phyloP scores from a whole-genome alignment of 305 asterid genomes.

The Fraxinus ornus region DNA sequence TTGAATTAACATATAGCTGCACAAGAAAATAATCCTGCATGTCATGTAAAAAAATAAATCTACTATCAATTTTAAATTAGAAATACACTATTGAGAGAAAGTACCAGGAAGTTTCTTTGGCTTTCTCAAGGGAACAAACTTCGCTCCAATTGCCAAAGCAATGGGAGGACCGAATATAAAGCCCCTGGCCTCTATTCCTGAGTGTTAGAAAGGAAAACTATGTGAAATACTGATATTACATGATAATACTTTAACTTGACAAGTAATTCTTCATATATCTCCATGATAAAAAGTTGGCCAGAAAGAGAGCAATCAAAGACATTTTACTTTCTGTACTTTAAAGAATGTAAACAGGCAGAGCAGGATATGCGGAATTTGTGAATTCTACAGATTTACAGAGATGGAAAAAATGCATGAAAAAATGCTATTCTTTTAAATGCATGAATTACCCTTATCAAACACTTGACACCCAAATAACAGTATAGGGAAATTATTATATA shows the following conservation, averaged over 20 bases:
- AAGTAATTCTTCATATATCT: neutral
- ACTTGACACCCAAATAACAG: neutral
- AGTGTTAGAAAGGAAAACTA: neutral
- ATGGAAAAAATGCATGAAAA: neutral
- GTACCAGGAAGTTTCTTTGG: constrained; percentile 75
- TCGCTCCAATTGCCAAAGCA: constrained; percentile 84
- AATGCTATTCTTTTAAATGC: neutral
- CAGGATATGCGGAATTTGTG: neutral
- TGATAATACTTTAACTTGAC: neutral
- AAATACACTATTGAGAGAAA: neutral
- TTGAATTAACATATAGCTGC: neutral
- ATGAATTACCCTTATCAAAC: neutral
- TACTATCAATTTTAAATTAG: neutral
- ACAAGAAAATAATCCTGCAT: neutral
- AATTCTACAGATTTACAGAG: neutral
- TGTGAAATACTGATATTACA: neutral
- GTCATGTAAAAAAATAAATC: neutral
- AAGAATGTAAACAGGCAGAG: neutral
- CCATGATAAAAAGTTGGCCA: neutral
- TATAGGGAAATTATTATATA: neutral
- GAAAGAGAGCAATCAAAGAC: neutral
- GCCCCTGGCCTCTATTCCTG: constrained; percentile 86
- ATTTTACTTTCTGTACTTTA: neutral
- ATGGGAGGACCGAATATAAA: constrained; percentile 81
- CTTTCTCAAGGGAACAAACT: constrained; percentile 80